These are phyloP conservation scores for Verticillium nubilum DNA, from an alignment of 2,329 filamentous ascomycete species.

Conservation along the genomic window DNA sequence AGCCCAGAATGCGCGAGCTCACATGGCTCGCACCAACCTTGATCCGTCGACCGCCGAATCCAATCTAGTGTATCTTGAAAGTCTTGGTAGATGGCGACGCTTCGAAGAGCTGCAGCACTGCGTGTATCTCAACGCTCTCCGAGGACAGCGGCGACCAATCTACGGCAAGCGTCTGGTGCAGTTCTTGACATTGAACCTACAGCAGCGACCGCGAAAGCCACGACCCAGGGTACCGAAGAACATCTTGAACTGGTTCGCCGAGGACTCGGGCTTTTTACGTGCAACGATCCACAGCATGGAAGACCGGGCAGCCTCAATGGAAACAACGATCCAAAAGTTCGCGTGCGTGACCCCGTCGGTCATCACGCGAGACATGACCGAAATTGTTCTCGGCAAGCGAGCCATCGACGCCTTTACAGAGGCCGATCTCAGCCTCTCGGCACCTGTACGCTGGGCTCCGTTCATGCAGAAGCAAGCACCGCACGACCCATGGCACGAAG, in stretches of 20 bases:
- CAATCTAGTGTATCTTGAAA: constrained; percentile 68
- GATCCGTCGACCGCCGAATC: constrained; percentile 65
- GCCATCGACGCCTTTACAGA: constrained; percentile 54
- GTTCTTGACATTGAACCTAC: constrained; percentile 59
- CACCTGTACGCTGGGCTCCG: constrained; percentile 48
- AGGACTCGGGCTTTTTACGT: constrained; percentile 58
- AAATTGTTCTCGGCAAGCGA: constrained; percentile 58
- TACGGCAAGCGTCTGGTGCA: constrained; percentile 79
- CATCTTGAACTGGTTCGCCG: constrained; percentile 70
- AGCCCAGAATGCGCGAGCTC: constrained; percentile 58
- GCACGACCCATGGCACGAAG: constrained; percentile 84
- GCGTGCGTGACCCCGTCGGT: constrained; percentile 88
- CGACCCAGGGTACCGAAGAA: constrained; percentile 56
- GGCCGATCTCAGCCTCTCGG: constrained; percentile 51
- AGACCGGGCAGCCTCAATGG: constrained; percentile 65
- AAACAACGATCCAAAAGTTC: constrained; percentile 77
- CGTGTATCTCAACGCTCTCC: constrained; percentile 74
- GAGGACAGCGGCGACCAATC: constrained; percentile 73
- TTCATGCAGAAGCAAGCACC: constrained; percentile 52
- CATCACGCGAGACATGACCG: constrained; percentile 71
- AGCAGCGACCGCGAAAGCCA: constrained; percentile 53
- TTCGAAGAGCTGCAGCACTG: constrained; percentile 77
- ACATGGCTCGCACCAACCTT: constrained; percentile 47
- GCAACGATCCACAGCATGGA: constrained; percentile 70
- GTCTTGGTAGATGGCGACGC: constrained; percentile 59